Base-by-base conservation (phyloP, 1,139 yeast species). In the Candida tropicalis region DNA sequence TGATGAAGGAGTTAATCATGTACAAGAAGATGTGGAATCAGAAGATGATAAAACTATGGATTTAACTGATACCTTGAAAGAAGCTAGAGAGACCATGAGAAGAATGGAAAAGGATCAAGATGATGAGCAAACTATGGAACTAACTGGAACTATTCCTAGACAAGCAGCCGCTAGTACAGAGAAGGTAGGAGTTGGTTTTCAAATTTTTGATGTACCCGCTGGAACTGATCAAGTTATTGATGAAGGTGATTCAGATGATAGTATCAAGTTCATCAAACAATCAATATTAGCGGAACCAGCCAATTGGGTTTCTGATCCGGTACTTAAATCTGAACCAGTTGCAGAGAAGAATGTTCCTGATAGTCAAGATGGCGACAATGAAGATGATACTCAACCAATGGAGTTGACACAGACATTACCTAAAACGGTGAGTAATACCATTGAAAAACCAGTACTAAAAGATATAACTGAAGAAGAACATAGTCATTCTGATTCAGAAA, bases 351-450 rank as follows among this genome's bases (percentile, higher is more conserved):
- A 16, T 17, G 29, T 10, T 13, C 28, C 23, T 4, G 31, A n/a
- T 5, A 12, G 16, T 3, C 33, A 9, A 20, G 25, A 29, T 13
- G 25, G 6, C 4, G 7, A 17, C 23, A 26, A 27, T 22, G 24
- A 31, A 15, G 17, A 33, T 3, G 46, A 38, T 10, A 29, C 40
- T 9, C 46, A 45, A 35, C 46, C 48, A n/a, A 53, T 51, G 56
- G 56, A 54, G 26, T 25, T 54, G 18, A 53, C 57, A 16, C 51
- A 55, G 41, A 39, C 53, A 16, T 27, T 50, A 4, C 42, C 45
- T 5, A 42, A 31, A 10, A 35, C 41, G 1, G 26, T 36, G 8
- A 10, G 32, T 16, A 22, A 10, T 13, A 15, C 4, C 3, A 41
- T 29, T 25, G 36, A 31, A 12, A 31, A 32, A 20, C 41, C 41